Evolutionary conservation across 2,329 filamentous ascomycete genomes (phyloP), one percentile per base, ranked within the genome.

Genomic region (Cercospora sp.): DNA sequence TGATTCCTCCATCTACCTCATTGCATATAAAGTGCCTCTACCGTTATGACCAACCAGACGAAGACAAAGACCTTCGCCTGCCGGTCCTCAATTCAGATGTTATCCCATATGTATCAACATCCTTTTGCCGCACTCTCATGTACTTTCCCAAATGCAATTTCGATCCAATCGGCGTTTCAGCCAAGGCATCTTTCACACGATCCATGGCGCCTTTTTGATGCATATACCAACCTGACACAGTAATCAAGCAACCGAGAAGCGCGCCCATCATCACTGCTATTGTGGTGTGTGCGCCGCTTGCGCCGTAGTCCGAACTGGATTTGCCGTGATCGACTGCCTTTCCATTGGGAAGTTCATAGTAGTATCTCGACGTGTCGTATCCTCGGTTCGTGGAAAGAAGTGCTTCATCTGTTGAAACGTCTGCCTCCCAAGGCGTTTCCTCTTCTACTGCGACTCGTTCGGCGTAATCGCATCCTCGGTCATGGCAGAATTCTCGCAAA

Each of bases 341-440:
- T 8, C 33, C 23, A 9, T 33, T 30, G 31, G 67, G 66, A 13
- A 70, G 16, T 3, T 70, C 64, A 28, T 64, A 55, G 64, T 78
- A 79, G 65, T 79, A 79, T n/a, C 73, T 67, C 45, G 67, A 72
- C 10, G 77, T 79, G 65, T 79, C 73, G 68, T 73, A 79, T 5
- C 76, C 77, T 9, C 77, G 73, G 51, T 76, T 75, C 10, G 75
- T 69, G 3, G 73, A 76, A 7, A 77, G 67, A 36, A 72, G 73
- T n/a, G 70, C 65, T 36, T 70, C 65, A n/a, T 69, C 69, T 28
- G 75, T 70, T 13, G 68, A 36, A 51, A 72, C 65, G 26, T 70
- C 60, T 2, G 66, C 70, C 20, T 77, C 74, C 63, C 75, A 78
- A 9, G 60, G 60, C 26, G 68, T 66, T 31, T 74, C 70, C 5